Conservation (phyloP, 306 rosid genomes). For the Inga leiocalycina region DNA sequence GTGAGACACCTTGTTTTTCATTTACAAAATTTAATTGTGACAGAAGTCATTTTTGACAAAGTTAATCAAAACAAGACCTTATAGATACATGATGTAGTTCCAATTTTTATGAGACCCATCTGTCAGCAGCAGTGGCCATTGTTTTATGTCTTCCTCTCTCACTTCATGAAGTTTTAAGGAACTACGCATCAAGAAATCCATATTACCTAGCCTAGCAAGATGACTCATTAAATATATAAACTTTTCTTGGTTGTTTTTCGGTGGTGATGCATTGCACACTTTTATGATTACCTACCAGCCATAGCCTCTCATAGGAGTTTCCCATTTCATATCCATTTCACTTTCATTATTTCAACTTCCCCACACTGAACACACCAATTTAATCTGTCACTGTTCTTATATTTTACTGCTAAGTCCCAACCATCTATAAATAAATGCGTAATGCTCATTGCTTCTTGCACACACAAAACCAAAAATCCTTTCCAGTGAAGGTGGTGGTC, state of each 20-base stretch:
- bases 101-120: neutral
- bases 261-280: neutral
- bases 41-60: no score
- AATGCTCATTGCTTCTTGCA: neutral
- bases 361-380: neutral
- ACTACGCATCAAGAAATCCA: neutral
- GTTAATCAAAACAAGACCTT: no score
- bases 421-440: constrained; percentile 5
- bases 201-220: neutral
- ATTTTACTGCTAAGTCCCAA: neutral
- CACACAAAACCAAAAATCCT: no score
- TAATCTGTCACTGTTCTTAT: neutral
- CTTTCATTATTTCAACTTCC: neutral
- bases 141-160: neutral
- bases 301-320: neutral
- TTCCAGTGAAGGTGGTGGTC: constrained; percentile 22
- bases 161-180: neutral
- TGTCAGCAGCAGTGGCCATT: neutral
- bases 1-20: no score
- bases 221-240: neutral
- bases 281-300: constrained; percentile 2
- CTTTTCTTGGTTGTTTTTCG: neutral
- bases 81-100: neutral
- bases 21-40: no score
- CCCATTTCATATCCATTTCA: neutral